Percentiles rank a stretch among this genome's conserved stretches.
Evolutionary conservation across 2,329 filamentous ascomycete species (phyloP).

Genomic region (Colletotrichum sp.): DNA sequence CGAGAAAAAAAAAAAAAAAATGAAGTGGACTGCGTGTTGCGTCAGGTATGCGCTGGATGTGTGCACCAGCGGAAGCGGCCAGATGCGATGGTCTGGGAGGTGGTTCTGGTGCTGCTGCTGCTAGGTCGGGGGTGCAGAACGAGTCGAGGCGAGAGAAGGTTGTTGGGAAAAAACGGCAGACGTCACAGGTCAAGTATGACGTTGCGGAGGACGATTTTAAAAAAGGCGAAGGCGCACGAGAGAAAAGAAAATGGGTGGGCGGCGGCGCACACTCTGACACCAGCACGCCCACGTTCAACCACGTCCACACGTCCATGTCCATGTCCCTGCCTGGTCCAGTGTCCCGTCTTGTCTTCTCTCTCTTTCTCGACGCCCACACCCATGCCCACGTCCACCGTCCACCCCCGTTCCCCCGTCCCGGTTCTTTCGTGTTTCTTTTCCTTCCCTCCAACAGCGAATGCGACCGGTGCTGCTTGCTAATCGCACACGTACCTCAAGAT

Average conservation of each 20-base stretch:
- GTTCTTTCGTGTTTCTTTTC: background rate
- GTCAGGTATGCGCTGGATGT: slow-evolving; percentile 7
- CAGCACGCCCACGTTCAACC: slow-evolving; percentile 5
- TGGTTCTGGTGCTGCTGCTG: background rate
- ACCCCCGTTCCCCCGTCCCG: background rate
- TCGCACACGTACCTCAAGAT: background rate
- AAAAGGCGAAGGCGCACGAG: slow-evolving; percentile 24
- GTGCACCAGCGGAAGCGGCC: background rate
- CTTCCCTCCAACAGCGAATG: background rate
- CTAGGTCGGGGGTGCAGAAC: slow-evolving; percentile 12
- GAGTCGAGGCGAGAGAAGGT: slow-evolving; percentile 17
- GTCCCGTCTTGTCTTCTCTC: background rate
- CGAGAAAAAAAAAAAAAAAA: background rate
- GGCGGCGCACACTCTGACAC: slow-evolving; percentile 21
- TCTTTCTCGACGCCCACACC: background rate
- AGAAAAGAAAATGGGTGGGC: slow-evolving; percentile 34
- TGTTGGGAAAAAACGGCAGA: slow-evolving; percentile 36
- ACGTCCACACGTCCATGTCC: background rate
- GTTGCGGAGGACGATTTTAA: slow-evolving; percentile 39
- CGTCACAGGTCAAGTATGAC: slow-evolving; percentile 49
- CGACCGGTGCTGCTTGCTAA: background rate
- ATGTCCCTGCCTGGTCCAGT: background rate
- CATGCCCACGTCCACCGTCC: background rate
- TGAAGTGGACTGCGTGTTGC: background rate
- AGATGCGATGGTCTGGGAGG: background rate